These are phyloP conservation scores for Leavenworthia alabamica DNA, from an alignment of 345 rosid species.

Conservation along the genomic window DNA sequence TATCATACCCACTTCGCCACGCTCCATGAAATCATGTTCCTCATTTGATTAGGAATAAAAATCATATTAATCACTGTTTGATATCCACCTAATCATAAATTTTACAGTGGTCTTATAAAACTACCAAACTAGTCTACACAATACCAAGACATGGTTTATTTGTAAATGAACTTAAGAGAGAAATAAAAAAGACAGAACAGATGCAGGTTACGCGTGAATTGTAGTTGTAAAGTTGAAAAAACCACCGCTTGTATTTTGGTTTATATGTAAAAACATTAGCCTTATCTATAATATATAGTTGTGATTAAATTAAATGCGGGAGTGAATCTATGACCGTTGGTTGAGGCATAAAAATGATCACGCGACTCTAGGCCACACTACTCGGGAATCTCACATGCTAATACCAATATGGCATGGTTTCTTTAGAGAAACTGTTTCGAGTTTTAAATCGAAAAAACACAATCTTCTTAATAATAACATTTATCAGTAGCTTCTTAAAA, in stretches of 20 bases:
- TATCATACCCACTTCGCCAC: conserved; percentile 20
- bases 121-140: neutral
- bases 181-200: neutral
- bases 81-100: conserved; percentile 12
- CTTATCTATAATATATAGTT: conserved; percentile 1
- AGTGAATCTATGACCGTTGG: conserved; percentile 29
- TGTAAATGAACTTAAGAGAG: neutral
- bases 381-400: conserved; percentile 32
- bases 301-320: conserved; percentile 21
- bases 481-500: neutral
- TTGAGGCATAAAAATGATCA: conserved; percentile 32
- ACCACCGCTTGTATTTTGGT: conserved; percentile 13
- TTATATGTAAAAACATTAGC: neutral
- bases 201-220: conserved; percentile 24
- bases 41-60: conserved; percentile 16
- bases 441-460: conserved; percentile 5
- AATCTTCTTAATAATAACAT: neutral
- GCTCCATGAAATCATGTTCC: conserved; percentile 35
- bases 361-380: conserved; percentile 30
- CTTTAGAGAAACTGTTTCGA: conserved; percentile 13
- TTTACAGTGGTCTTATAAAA: neutral
- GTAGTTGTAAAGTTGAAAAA: conserved; percentile 25
- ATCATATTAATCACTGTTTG: conserved; percentile 6
- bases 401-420: conserved; percentile 21
- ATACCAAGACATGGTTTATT: neutral